Conservation (phyloP, 805 yeast genomes). For the Candida railenensis region DNA sequence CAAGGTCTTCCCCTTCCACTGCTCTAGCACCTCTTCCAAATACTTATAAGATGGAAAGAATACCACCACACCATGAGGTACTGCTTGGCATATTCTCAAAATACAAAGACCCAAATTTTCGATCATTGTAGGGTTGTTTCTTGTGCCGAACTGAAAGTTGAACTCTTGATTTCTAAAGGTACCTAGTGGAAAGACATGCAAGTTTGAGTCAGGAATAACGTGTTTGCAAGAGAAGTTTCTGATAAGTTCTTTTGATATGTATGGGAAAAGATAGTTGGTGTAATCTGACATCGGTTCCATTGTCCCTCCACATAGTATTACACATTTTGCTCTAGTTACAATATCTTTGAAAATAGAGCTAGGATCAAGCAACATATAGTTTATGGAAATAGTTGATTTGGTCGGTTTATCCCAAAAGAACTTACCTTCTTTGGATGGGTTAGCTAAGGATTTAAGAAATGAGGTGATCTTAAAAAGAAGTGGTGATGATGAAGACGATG, state of each 20-base stretch:
- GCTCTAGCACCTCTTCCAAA: constrained; percentile 45
- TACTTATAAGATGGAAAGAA: constrained; percentile 87
- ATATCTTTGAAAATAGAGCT: constrained; percentile 66
- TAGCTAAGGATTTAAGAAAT: constrained; percentile 63
- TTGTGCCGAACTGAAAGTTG: constrained; percentile 68
- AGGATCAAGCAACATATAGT: constrained; percentile 80
- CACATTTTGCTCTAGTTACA: constrained; percentile 63
- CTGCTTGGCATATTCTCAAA: constrained; percentile 33
- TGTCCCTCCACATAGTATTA: constrained; percentile 89
- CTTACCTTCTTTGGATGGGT: constrained; percentile 79
- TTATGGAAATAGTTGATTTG: constrained; percentile 36
- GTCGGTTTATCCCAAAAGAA: constrained; percentile 57
- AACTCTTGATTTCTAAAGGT: constrained; percentile 22
- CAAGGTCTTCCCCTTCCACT: constrained; percentile 46
- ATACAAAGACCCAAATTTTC: constrained; percentile 51
- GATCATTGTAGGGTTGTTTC: constrained; percentile 49
- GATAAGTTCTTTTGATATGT: constrained; percentile 36
- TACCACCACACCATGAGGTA: constrained; percentile 76
- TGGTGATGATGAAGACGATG: constrained; percentile 41
- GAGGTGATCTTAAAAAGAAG: constrained; percentile 62
- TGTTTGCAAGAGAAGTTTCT: constrained; percentile 75
- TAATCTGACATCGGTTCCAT: constrained; percentile 88
- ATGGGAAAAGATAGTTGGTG: constrained; percentile 63
- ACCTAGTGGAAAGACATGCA: constrained; percentile 57
- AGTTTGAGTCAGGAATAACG: constrained; percentile 69